Evolutionary conservation across 805 yeast genomes (phyloP), one percentile per base, ranked within the genome.

Genomic region (Hanseniaspora nectarophila): DNA sequence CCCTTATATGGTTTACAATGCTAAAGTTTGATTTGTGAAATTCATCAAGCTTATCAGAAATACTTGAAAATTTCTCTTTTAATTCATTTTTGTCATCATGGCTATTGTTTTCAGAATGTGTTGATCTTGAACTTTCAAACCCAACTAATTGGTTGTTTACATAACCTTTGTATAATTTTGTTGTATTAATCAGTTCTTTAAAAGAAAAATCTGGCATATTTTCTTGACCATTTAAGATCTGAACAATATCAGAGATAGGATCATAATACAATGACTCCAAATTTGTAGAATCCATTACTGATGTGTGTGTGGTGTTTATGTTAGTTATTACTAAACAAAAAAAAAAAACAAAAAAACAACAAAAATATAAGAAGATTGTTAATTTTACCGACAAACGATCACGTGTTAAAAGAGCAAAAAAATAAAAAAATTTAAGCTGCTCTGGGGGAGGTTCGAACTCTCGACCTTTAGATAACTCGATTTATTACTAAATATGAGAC

Each of bases 1-100:
- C 69, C 58, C 86, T 83, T 56, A 92, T 88, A 37, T 81, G 82
- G 20, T 21, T 23, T 45, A 46, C 26, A 4, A 21, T 24, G n/a
- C 15, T 31, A 15, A 39, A 16, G 18, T 16, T 38, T 15, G 32
- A 9, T 31, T 47, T 21, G n/a, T 47, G 51, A 38, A 47, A 47
- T 4, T 15, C 18, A 12, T 31, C 44, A 9, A 47, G 40, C 16
- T 28, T 23, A 4, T 5, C 9, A 10, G 51, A 29, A 12, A 47
- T 15, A 7, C 16, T 20, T 6, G 5, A 16, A 46, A 47, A 47
- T 2, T 38, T 13, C 7, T 5, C 7, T 21, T 15, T 18, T 15
- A 47, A 29, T 10, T 24, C 18, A n/a, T 20, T n/a, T 9, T n/a
- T 28, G 7, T 5, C 23, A 15, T 20, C 38, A 15, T 20, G 13